Percentiles rank a stretch among this genome's conserved stretches.
phyloP scores from a whole-genome alignment of 768 basidiomycete genomes.

The Naganishia antarctica region DNA sequence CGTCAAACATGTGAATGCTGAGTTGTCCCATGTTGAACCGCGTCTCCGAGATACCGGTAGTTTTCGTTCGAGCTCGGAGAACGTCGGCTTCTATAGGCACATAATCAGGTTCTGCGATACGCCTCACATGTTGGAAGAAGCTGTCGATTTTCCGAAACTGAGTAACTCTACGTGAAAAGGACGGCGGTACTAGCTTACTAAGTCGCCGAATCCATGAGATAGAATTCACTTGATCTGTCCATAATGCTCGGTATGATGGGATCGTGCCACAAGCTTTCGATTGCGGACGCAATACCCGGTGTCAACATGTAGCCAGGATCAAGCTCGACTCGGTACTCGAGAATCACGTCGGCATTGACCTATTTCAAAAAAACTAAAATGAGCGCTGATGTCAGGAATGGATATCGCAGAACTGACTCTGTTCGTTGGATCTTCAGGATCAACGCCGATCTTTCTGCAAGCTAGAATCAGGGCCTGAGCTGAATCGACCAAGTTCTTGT shows the following conservation, averaged over 20 bases:
- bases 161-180: too few relatives aligned
- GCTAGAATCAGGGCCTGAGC: slow-evolving; percentile 79
- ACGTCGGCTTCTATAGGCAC: slow-evolving; percentile 81
- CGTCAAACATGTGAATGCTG: slow-evolving; percentile 66
- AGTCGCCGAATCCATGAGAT: slow-evolving; percentile 87
- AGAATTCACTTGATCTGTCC: slow-evolving; percentile 62
- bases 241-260: slow-evolving; percentile 53
- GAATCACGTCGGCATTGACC: slow-evolving; percentile 51
- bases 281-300: slow-evolving; percentile 49
- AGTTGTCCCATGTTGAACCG: slow-evolving; percentile 55
- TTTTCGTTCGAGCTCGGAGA: slow-evolving; percentile 79
- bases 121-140: slow-evolving; percentile 78
- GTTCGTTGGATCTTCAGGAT: slow-evolving; percentile 66
- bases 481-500: slow-evolving; percentile 70
- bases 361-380: not conserved
- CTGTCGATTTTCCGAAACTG: too few relatives aligned
- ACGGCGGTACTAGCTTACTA: slow-evolving; percentile 63
- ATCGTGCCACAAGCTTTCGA: slow-evolving; percentile 54
- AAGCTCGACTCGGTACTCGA: slow-evolving; percentile 51
- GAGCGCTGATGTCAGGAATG: slow-evolving; percentile 29
- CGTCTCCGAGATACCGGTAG: slow-evolving; percentile 86
- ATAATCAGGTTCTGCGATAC: slow-evolving; percentile 76
- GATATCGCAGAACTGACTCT: slow-evolving; percentile 48
- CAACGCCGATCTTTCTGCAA: slow-evolving; percentile 77
- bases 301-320: slow-evolving; percentile 45